These are phyloP conservation scores for Magnaporthiopsis poae DNA, from an alignment of 2,329 filamentous ascomycete species.

Conservation along the genomic window DNA sequence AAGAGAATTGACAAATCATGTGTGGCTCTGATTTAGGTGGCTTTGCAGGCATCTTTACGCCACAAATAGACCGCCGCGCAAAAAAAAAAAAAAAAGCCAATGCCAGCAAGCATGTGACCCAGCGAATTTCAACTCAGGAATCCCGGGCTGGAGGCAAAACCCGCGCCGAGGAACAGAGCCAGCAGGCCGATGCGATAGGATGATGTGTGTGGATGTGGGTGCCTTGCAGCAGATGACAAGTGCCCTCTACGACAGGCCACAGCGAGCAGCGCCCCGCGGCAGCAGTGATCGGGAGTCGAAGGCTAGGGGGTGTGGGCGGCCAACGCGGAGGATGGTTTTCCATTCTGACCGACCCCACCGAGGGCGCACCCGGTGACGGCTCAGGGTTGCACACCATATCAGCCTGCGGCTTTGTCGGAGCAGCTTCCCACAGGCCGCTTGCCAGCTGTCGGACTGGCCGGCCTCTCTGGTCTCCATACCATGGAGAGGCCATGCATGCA, in stretches of 20 bases:
- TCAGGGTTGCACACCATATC: conserved; percentile 27
- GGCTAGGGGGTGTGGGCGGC: background rate
- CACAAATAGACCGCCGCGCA: background rate
- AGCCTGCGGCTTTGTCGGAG: conserved; percentile 39
- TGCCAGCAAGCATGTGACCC: background rate
- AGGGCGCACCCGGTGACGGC: background rate
- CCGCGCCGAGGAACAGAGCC: background rate
- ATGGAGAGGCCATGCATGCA: background rate
- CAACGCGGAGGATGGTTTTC: background rate
- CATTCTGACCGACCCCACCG: background rate
- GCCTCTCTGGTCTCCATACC: background rate
- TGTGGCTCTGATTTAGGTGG: background rate
- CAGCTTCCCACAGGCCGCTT: conserved; percentile 28
- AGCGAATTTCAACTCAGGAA: background rate
- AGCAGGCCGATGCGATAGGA: background rate
- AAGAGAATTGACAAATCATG: background rate
- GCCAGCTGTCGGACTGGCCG: conserved; percentile 11
- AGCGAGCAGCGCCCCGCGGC: too few relatives aligned
- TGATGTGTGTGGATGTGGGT: too few relatives aligned
- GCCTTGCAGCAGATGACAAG: background rate
- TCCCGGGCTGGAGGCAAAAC: background rate
- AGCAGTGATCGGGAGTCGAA: background rate
- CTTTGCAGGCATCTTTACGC: background rate
- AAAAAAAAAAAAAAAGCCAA: background rate
- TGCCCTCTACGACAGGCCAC: background rate